phyloP scores from a whole-genome alignment of 2,329 filamentous ascomycete genomes.

The Penicillium sp. region DNA sequence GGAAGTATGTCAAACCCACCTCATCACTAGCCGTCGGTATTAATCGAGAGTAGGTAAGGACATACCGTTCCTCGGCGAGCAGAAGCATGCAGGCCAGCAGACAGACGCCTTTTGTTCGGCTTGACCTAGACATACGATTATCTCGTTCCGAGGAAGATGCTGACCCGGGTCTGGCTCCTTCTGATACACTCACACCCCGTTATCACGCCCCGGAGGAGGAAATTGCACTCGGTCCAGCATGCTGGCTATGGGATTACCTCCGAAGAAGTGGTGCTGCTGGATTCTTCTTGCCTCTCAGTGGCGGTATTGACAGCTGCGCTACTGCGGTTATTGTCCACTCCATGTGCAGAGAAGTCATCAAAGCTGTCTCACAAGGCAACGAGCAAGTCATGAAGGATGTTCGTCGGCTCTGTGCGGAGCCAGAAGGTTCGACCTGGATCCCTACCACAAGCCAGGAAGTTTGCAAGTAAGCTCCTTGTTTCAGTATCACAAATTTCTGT shows the following conservation, averaged over 20 bases:
- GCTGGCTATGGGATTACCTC: slow-evolving; percentile 63
- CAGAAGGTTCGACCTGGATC: slow-evolving; percentile 53
- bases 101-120: slow-evolving; percentile 39
- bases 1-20: slow-evolving; percentile 60
- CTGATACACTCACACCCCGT: slow-evolving; percentile 52
- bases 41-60: slow-evolving; percentile 38
- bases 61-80: slow-evolving; percentile 35
- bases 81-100: slow-evolving; percentile 41
- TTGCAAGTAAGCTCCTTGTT: slow-evolving; percentile 43
- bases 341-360: slow-evolving; percentile 45
- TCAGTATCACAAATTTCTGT: neutral
- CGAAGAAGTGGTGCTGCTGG: slow-evolving; percentile 43
- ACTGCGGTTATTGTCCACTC: slow-evolving; percentile 46
- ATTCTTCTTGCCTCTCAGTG: slow-evolving; percentile 46
- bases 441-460: slow-evolving; percentile 66
- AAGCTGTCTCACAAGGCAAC: slow-evolving; percentile 41
- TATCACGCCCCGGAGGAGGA: slow-evolving; percentile 69
- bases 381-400: slow-evolving; percentile 60
- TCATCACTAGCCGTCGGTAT: neutral
- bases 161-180: slow-evolving; percentile 53
- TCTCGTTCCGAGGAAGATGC: slow-evolving; percentile 44
- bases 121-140: slow-evolving; percentile 43
- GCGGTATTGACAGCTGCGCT: slow-evolving; percentile 48
- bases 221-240: slow-evolving; percentile 67
- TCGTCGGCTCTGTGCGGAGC: slow-evolving; percentile 56